Evolutionary conservation across 768 basidiomycete genomes (phyloP), one percentile per base, ranked within the genome.

Genomic region (Tephrocybe sp.): DNA sequence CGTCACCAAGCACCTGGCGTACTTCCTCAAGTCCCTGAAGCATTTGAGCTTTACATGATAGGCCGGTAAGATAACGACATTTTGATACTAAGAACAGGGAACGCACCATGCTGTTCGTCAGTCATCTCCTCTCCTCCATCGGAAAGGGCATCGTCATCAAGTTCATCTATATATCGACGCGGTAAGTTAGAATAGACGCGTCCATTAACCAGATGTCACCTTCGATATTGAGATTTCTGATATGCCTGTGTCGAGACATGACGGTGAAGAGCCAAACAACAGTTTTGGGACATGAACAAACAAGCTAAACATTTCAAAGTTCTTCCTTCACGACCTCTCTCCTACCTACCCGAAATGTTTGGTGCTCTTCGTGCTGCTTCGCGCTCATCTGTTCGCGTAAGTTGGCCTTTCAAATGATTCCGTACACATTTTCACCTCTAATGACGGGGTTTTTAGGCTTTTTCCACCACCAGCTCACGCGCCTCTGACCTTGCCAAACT

Each of bases 221-320:
- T 50, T 82, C 73, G 34, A 97, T 72, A 65, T 97, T 83, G 23
- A 98, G 71, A 69, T 94, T 93, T 55, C 89, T 78, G 55, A 97
- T 76, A 68, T 86, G 80, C 62, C 94, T 84, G 69, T 98, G 97
- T 66, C 97, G 78, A 4, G 95, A 97, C 93, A 97, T 93, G 53
- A 21, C 44, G 7, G 29, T 0, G 25, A 13, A 37, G 29, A 12
- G 16, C 29, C 49, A 56, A 61, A 55, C 49, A 47, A 13, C 5
- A 5, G 9, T 37, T 25, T n/a, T 31, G 12, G 22, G 27, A 43
- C 36, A 49, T 15, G 21, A 47, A 55, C 58, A 58, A 60, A 61
- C 52, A 61, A 34, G 21, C 31, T 44, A 11, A n/a, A 9, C 18
- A 21, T 15, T 29, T 19, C n/a, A n/a, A 18, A 30, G 16, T 45